phyloP scores from a whole-genome alignment of 176 grass and related monocot species.

The Oryza officinalis region DNA sequence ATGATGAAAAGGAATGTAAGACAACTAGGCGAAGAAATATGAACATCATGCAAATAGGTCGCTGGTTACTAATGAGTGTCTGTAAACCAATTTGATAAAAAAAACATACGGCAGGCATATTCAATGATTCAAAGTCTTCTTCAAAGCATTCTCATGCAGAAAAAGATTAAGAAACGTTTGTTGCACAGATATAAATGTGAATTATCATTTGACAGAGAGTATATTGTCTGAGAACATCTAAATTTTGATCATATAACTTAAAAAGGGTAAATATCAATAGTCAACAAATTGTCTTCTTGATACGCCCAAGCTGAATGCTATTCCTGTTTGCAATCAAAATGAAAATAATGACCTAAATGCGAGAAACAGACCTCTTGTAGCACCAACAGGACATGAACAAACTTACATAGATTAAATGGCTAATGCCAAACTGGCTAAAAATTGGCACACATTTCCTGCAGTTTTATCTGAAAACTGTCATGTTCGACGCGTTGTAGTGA shows the following conservation, averaged over 20 bases:
- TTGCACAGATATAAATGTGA: neutral
- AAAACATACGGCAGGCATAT: neutral
- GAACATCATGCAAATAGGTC: constrained; percentile 7
- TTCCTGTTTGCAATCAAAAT: neutral
- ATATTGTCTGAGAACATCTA: neutral
- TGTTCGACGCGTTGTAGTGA: neutral
- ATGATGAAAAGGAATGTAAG: constrained; percentile 33
- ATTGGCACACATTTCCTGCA: neutral
- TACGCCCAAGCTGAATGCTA: neutral
- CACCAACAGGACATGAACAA: neutral
- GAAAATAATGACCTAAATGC: neutral
- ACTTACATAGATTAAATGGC: neutral
- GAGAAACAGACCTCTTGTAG: neutral
- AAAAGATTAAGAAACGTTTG: neutral
- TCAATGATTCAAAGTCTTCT: neutral
- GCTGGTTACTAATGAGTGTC: neutral
- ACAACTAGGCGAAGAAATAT: constrained; percentile 10
- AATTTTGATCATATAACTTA: neutral
- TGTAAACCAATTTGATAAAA: neutral
- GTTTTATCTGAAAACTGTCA: neutral
- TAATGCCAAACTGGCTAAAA: neutral
- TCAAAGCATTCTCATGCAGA: neutral
- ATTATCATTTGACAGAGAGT: neutral
- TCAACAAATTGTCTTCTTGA: neutral
- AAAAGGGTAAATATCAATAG: neutral